Base-by-base conservation (phyloP, 805 yeast genomes). In the Sungouiella blattae region DNA sequence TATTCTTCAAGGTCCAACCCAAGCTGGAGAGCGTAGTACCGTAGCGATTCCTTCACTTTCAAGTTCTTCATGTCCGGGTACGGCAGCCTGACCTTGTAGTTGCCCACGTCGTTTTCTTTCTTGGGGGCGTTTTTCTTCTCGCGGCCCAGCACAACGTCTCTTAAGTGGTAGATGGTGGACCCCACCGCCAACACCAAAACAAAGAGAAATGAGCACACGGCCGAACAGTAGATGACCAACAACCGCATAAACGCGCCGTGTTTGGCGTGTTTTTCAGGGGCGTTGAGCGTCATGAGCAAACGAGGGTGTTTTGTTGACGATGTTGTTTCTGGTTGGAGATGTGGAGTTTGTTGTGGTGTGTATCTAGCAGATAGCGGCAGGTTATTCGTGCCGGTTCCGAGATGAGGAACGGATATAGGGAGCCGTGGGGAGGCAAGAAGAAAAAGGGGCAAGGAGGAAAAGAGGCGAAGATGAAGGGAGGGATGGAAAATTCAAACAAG, bases 11-110 rank as follows among this genome's bases (percentile, higher is more conserved):
- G 63, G 11, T 73, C 78, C 12, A 85, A 61, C 1, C 79, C 84
- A 32, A 80, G 60, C 20, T 80, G 67, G 26, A 66, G 62, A 11
- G 83, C 81, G 53, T 89, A 91, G 53, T 84, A 87, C 17, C 73
- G 56, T 32, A 91, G 60, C 42, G 81, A 80, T 15, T 46, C 45
- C 7, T 60, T 48, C 15, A 57, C 42, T 37, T 64, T 64, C 58
- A 67, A 49, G 5, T 45, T 34, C 24, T 60, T 50, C 9, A 60
- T 36, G 39, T 65, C 50, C 3, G 69, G 69, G 38, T 54, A 67
- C 6, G 70, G 62, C 31, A 52, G 52, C 20, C 63, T 41, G 1
- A 66, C 65, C 9, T 38, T 44, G 35, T 59, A 63, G n/a, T 49
- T 50, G n/a, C 46, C 40, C 12, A 41, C 45, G 3, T 51, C 42